Base-by-base conservation (phyloP, 768 basidiomycete species). In the Mycena capillaripes region DNA sequence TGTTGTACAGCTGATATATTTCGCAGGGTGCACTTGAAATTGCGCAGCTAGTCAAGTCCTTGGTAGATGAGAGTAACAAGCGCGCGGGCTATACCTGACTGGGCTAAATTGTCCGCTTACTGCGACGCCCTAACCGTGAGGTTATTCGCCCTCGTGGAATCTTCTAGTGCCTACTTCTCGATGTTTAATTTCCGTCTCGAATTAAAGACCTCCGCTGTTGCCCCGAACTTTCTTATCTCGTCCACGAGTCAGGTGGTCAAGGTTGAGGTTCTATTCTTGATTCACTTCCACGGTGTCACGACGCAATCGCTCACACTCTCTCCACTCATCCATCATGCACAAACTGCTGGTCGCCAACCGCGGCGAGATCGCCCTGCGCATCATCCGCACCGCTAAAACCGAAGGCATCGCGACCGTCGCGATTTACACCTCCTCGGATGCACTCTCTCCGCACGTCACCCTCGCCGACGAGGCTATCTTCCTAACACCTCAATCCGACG, bases 351-450 rank as follows among this genome's bases (percentile, higher is more conserved):
- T 94, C 70, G 91, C 91, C 23, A 93, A 94, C 78, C 89, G 92
- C 29, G 92, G 92, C 48, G 92, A 94, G 79, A 93, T 93, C 61
- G 92, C 91, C 11, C 83, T 90, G 17, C 88, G 92, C 11, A 86
- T 93, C 73, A 81, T 93, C 29, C 86, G 84, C 60, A 89, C 91
- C 0, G 90, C 90, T 2, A 84, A 85, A 57, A 79, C 79, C 30
- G 84, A 92, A 4, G 87, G 85, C 1, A 76, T 94, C 29, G 78
- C 75, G 4, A 91, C 90, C 0, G 76, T 92, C n/a, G 84, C 89
- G 3, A 81, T 93, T 50, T 92, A 92, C 79, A 87, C 89, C 3
- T 80, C 86, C 12, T 87, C 89, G 0, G 92, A 93, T 71, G 82
- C 89, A 8, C 83, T 88, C 4, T 86, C 89, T 0, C 88, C 87